Evolutionary conservation across 805 yeast genomes (phyloP), one percentile per base, ranked within the genome.

Genomic region (Kluyveromyces wickerhamii): DNA sequence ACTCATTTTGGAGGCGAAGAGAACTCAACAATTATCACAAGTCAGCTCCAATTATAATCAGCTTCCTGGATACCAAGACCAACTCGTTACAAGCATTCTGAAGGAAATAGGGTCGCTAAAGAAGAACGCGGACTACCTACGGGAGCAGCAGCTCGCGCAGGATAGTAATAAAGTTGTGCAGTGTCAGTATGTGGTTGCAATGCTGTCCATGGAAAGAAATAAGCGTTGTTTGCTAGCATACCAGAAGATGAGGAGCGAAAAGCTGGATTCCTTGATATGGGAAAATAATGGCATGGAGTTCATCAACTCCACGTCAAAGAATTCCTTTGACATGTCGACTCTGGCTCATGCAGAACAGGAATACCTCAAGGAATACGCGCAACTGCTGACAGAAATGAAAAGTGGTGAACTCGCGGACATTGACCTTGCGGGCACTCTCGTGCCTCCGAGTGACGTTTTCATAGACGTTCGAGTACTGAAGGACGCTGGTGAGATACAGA

Each of bases 401-500:
- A 83, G 92, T 7, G 54, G 59, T 15, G 72, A 73, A 4, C 75
- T 85, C 60, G 71, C 84, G 0, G 96, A 87, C 44, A 61, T 89
- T 12, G 98, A 92, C 51, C 61, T 92, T 17, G 74, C 89, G 19
- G 97, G 96, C 0, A 76, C 84, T n/a, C 52, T 92, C 45, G 83
- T 73, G 15, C 98, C 98, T 0, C 97, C 98, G 1, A 73, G 72
- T 23, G 94, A 86, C 45, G 82, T 92, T 19, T 92, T 89, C 48
- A 83, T 89, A 7, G 98, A 89, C 51, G 97, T 92, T 4, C 65
- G 98, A 38, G 97, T 89, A 6, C 60, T 89, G 34, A 82, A 82
- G 54, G 94, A 89, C 49, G 96, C 95, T 0, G 98, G 98, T 2
- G 97, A 92, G 53, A 86, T 89, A 22, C 96, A 88, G 52, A 92